Evolutionary conservation across 2,329 filamentous ascomycete species (phyloP), one percentile per base, ranked within the genome.

Genomic region (Fusarium burgessii): DNA sequence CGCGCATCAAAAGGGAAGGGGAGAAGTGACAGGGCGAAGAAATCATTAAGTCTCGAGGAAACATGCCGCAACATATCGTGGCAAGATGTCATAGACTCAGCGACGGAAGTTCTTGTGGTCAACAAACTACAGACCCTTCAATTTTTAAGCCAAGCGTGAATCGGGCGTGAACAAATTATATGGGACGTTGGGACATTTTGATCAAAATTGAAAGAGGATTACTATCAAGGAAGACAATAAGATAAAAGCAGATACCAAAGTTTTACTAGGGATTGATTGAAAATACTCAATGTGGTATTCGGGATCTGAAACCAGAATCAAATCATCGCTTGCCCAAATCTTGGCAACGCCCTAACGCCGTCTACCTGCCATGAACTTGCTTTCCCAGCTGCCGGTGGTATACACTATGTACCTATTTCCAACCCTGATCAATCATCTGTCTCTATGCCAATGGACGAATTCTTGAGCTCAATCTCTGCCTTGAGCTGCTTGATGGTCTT

Each of bases 401-500:
- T 32, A 32, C 23, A 27, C 25, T 40, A 25, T 25, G 8, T 13
- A n/a, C 20, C 15, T 17, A n/a, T 40, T 41, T 23, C 13, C 41
- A 25, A 13, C 23, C 15, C 20, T 20, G 36, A 27, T 11, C 74
- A 81, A 54, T 81, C 80, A 51, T 82, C 81, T 27, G 75, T 75
- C 58, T 82, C 81, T 27, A 82, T 80, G 51, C 81, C 82, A 32
- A 84, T 82, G 14, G 82, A 84, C 27, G 80, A 80, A 71, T 82
- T 82, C 75, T 84, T 84, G 62, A 84, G 78, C 68, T 81, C 81
- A 72, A 84, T 83, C 67, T 84, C 83, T 20, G 80, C 80, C 75
- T 79, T 82, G 50, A 84, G 78, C 75, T 83, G 80, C 73, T 82
- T 86, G 72, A 89, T 87, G 54, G 83, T 85, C 27, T 78, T 80